phyloP scores from a whole-genome alignment of 371 early-diverging fungal species.

The Mucor sp. region DNA sequence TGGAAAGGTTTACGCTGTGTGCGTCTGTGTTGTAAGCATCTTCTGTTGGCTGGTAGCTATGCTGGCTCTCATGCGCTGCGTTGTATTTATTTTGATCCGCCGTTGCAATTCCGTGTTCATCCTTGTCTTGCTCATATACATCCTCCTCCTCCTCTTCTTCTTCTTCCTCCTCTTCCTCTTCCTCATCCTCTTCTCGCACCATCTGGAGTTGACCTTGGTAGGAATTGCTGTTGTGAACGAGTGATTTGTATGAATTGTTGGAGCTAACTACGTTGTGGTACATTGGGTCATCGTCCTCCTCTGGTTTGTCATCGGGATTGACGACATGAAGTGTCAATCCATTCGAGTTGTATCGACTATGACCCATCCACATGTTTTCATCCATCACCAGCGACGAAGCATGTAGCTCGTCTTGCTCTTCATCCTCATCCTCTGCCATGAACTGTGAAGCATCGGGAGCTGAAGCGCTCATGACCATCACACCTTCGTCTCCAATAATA shows the following conservation, averaged over 20 bases:
- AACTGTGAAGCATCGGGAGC: slow-evolving; percentile 27
- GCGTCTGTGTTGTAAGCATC: neutral
- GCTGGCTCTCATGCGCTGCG: neutral
- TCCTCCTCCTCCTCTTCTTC: slow-evolving; percentile 11
- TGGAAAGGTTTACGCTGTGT: slow-evolving; percentile 11
- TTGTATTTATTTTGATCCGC: neutral
- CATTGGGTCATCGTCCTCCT: slow-evolving; percentile 16
- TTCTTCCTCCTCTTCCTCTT: slow-evolving; percentile 13
- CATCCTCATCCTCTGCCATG: slow-evolving; percentile 14
- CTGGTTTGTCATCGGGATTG: slow-evolving; percentile 20
- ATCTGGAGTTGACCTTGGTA: slow-evolving; percentile 19
- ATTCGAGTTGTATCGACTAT: slow-evolving; percentile 27
- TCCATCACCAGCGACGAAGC: slow-evolving; percentile 31
- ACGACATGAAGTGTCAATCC: slow-evolving; percentile 26
- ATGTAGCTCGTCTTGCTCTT: neutral
- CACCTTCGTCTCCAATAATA: slow-evolving; percentile 31
- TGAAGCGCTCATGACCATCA: slow-evolving; percentile 32
- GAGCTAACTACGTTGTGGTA: slow-evolving; percentile 12
- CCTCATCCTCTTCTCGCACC: slow-evolving; percentile 29
- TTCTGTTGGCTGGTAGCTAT: slow-evolving; percentile 4
- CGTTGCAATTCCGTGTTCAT: neutral
- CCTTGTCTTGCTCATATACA: neutral
- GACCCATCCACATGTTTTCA: slow-evolving; percentile 51
- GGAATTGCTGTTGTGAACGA: neutral
- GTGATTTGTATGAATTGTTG: slow-evolving; percentile 14